These are phyloP conservation scores for Acanthamoeba royreba DNA, from an alignment of 208 protist species.

Conservation along the genomic window DNA sequence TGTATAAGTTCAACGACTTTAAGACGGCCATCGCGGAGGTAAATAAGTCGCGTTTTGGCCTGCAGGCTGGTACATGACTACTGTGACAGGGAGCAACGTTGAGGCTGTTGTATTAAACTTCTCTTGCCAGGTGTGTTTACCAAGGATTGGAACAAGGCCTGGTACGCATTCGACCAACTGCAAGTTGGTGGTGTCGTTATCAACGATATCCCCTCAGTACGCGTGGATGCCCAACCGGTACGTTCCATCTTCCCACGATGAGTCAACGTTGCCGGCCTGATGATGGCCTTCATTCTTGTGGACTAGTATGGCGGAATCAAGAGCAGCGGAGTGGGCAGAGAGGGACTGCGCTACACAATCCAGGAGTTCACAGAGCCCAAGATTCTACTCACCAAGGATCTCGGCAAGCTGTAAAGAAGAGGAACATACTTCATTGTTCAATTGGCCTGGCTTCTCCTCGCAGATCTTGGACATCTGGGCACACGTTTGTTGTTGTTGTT, in stretches of 20 bases:
- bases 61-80: slow-evolving; percentile 71
- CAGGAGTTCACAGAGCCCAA: slow-evolving; percentile 43
- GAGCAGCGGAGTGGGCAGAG: slow-evolving; percentile 64
- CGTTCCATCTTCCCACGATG: not conserved
- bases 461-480: too few relatives aligned
- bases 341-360: slow-evolving; percentile 68
- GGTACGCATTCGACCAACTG: slow-evolving; percentile 61
- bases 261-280: not conserved
- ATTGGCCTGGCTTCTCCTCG: too few relatives aligned
- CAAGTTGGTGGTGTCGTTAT: slow-evolving; percentile 71
- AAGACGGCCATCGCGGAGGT: not conserved
- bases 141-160: not conserved
- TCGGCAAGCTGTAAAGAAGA: slow-evolving; percentile 37
- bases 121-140: slow-evolving; percentile 22
- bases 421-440: too few relatives aligned
- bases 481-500: too few relatives aligned
- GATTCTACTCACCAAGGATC: slow-evolving; percentile 30
- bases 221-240: slow-evolving; percentile 26
- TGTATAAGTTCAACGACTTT: slow-evolving; percentile 47
- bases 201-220: slow-evolving; percentile 63
- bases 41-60: slow-evolving; percentile 58
- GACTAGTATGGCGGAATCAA: slow-evolving; percentile 73
- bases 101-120: not conserved
- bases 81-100: too few relatives aligned
- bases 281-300: not conserved